Evolutionary conservation across 2,329 filamentous ascomycete genomes (phyloP), one percentile per base, ranked within the genome.

Genomic region (Tolypocladium inflatum): DNA sequence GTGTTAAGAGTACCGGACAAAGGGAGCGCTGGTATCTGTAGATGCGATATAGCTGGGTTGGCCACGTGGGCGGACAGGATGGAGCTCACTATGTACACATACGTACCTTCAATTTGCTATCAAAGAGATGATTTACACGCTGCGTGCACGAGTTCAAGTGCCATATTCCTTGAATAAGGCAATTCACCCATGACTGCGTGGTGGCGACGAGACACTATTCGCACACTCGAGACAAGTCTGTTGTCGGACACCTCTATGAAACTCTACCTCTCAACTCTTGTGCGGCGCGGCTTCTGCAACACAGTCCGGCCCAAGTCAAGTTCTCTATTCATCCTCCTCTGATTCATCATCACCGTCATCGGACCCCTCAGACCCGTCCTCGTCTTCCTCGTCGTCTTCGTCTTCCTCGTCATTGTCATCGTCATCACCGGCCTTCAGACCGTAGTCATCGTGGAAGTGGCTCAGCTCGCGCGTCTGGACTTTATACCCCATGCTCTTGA

Each of bases 391-490:
- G 13, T 70, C 69, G 13, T 72, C 72, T 1, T 74, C 75, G 3
- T 83, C 80, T 0, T 80, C 78, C 0, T 80, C 78, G 0, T 76
- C 76, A 0, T 78, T 78, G 0, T 77, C 79, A 1, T 81, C 78
- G 0, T 86, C 84, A 0, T 86, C 85, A 0, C 85, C 85, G 2
- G 79, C 80, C 70, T 88, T 81, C 53, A 97, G 74, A 0, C 93
- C 93, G 69, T 97, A 97, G 67, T 91, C 90, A 62, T 97, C 90
- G 71, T 95, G 85, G 72, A 96, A 97, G 66, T 89, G 82, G 48
- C 86, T 84, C 55, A 97, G 78, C 35, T 87, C 79, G 68, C 87
- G 86, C 43, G 89, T 80, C 68, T 90, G 82, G 0, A 88, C 87
- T 70, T 86, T 87, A 77, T 96, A 99, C 0, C 91, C 91, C 58